Conservation (phyloP, 768 basidiomycete genomes). For the Polyporus arcularius region DNA sequence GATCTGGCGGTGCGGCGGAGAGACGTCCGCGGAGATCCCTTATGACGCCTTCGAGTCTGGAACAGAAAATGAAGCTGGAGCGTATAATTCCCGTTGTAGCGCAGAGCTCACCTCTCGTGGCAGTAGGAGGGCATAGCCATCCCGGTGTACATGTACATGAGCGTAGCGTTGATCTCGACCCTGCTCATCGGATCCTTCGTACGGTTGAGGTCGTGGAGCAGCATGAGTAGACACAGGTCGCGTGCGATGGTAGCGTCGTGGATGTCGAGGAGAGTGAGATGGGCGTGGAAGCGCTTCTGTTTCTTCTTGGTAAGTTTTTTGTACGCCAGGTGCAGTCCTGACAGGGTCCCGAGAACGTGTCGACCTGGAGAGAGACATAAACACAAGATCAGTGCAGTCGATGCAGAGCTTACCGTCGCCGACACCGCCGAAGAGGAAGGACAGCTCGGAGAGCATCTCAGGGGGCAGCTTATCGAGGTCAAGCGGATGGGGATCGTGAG, state of each 20-base stretch:
- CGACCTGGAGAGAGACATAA: background rate
- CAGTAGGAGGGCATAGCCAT: constrained; percentile 5
- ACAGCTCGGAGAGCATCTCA: background rate
- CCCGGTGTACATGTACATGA: constrained; percentile 7
- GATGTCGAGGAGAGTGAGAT: constrained; percentile 18
- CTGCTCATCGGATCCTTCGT: constrained; percentile 2
- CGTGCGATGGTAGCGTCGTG: constrained; percentile 13
- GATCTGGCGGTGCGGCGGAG: background rate
- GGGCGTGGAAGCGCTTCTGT: background rate
- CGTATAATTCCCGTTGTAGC: no score
- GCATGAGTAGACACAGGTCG: constrained; percentile 11
- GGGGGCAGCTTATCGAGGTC: background rate
- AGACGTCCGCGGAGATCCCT: background rate
- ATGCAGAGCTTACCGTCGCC: constrained; percentile 13
- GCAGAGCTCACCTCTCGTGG: background rate
- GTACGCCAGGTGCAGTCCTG: background rate
- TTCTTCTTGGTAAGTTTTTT: background rate
- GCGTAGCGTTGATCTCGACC: constrained; percentile 11
- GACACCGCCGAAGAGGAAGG: constrained; percentile 18
- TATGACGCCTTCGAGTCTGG: background rate
- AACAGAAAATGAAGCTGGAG: no score
- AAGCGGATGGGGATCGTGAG: background rate
- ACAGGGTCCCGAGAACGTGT: constrained; percentile 12
- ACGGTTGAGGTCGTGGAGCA: constrained; percentile 2
- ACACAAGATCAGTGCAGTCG: no score